These are phyloP conservation scores for Diplocarpon mali DNA, from an alignment of 2,329 filamentous ascomycete species.

Conservation along the genomic window DNA sequence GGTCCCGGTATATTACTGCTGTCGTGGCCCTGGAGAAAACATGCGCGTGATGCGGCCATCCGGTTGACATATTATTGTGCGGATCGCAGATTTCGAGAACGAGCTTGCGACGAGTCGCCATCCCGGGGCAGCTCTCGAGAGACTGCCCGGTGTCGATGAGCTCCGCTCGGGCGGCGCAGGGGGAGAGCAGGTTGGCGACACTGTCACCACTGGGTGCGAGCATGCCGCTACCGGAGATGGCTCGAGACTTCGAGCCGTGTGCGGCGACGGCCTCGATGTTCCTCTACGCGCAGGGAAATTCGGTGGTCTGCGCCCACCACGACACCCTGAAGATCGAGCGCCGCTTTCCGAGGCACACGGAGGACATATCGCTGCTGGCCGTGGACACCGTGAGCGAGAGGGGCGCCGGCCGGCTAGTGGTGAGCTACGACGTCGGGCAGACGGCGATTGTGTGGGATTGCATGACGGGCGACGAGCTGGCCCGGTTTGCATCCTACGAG, in stretches of 20 bases:
- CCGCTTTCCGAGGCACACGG: constrained; percentile 71
- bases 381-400: constrained; percentile 87
- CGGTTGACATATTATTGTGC: constrained; percentile 23
- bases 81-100: constrained; percentile 21
- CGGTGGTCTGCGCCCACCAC: constrained; percentile 81
- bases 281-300: constrained; percentile 73
- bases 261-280: constrained; percentile 86
- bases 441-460: constrained; percentile 97
- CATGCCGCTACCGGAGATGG: constrained; percentile 37
- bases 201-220: constrained; percentile 38
- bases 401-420: constrained; percentile 73
- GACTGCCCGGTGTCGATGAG: constrained; percentile 49
- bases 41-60: constrained; percentile 20
- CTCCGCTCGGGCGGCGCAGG: constrained; percentile 39
- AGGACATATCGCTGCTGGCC: constrained; percentile 72
- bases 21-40: constrained; percentile 16
- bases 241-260: constrained; percentile 67
- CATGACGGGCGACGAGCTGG: constrained; percentile 79
- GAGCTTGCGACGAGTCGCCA: constrained; percentile 33
- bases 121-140: constrained; percentile 47
- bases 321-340: constrained; percentile 85
- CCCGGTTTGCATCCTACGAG: constrained; percentile 88
- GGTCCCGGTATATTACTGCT: constrained; percentile 13
- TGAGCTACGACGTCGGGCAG: constrained; percentile 85
- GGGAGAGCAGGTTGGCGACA: constrained; percentile 35